Evolutionary conservation across 495 filamentous ascomycete genomes (phyloP), one percentile per base, ranked within the genome.

Genomic region (Penicillium samsonianum): DNA sequence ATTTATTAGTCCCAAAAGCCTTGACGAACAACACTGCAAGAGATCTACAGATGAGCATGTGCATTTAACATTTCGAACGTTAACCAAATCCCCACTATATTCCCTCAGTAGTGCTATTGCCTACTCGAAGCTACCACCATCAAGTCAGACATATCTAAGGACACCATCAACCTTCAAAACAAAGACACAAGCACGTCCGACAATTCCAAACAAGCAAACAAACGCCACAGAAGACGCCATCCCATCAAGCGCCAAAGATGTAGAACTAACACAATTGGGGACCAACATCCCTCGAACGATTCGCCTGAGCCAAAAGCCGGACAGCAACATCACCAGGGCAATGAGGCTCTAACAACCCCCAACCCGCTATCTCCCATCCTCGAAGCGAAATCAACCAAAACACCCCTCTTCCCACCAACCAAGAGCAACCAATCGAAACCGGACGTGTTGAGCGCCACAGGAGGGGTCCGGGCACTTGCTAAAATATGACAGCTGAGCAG

Each of bases 401-500:
- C 28, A 35, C 30, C 16, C 31, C 10, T 33, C 30, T 33, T 5
- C 5, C 20, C 20, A 19, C 7, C 11, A 16, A 7, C 49, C 7
- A 51, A 41, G 20, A n/a, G 23, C 19, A 31, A 31, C 51, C 28
- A 53, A 53, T 45, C 26, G 28, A 33, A 35, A 20, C 12, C 9
- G 20, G 8, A 8, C 35, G 8, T 17, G 3, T 22, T 19, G 11
- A 44, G 28, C 51, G 26, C 38, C 50, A 53, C 40, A 7, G 37
- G 14, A 40, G 51, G n/a, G 37, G 48, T 20, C 38, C 40, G 38
- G 25, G 51, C 38, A 53, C 51, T 44, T 33, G 11, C 28, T 22
- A 16, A 17, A 28, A 44, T 53, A 53, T 53, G 51, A 35, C 40
- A 53, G 8, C 38, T 53, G 28, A 35, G 22, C 31, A 51, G 28